A percentile compares a stretch with the other conserved stretches of the same genome.
Evolutionary conservation across 768 basidiomycete genomes (phyloP).

Genomic region (Russula olivacea): DNA sequence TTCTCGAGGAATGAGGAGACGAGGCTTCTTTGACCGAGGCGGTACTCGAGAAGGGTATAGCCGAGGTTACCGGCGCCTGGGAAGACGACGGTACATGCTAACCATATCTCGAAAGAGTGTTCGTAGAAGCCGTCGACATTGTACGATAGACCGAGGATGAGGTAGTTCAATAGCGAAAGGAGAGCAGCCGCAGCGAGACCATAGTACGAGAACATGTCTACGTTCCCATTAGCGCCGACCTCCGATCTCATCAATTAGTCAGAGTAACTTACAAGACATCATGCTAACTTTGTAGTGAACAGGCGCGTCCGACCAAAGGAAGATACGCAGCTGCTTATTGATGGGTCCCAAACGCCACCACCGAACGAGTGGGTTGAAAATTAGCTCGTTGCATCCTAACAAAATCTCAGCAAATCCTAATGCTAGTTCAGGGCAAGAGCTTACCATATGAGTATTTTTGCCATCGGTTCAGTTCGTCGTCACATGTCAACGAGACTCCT

Average conservation of each 20-base stretch:
- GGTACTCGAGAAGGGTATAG: slow-evolving; percentile 64
- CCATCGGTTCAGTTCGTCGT: slow-evolving; percentile 90
- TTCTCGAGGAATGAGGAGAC: slow-evolving; percentile 52
- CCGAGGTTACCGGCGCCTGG: slow-evolving; percentile 64
- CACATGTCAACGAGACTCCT: slow-evolving; percentile 82
- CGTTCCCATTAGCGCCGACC: not conserved
- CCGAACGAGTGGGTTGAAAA: slow-evolving; percentile 75
- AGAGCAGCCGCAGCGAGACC: slow-evolving; percentile 59
- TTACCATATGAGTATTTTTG: slow-evolving; percentile 79
- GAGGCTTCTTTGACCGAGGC: slow-evolving; percentile 52
- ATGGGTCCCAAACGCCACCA: slow-evolving; percentile 82
- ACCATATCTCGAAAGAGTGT: slow-evolving; percentile 67
- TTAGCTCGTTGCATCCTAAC: slow-evolving; percentile 64
- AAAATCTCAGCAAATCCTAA: not conserved
- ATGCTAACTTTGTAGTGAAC: slow-evolving; percentile 80
- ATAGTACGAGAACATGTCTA: slow-evolving; percentile 47
- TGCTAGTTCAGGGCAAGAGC: slow-evolving; percentile 21
- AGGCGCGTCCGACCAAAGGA: slow-evolving; percentile 71
- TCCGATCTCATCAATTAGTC: no score
- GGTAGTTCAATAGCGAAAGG: slow-evolving; percentile 64
- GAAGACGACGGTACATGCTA: slow-evolving; percentile 66
- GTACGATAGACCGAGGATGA: slow-evolving; percentile 56
- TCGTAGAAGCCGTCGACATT: slow-evolving; percentile 65
- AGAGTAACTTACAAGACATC: slow-evolving; percentile 53
- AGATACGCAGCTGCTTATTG: slow-evolving; percentile 69